These are phyloP conservation scores for Pascua sp. DNA, from an alignment of 1,284 basidiomycete genomes.

Conservation along the genomic window DNA sequence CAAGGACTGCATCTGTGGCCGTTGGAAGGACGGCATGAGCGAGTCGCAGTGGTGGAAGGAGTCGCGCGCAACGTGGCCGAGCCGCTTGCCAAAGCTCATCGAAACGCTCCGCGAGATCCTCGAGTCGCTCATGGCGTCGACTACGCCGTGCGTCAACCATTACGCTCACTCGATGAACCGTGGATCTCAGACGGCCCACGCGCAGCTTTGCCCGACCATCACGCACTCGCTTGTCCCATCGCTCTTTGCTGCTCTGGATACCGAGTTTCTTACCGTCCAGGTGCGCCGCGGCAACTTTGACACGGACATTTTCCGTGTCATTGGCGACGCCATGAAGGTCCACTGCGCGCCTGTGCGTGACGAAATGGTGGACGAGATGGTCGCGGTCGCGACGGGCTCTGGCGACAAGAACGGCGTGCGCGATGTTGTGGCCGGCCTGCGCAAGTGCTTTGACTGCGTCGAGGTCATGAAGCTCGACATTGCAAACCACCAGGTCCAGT, in stretches of 20 bases:
- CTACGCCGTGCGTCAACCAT: constrained; percentile 38
- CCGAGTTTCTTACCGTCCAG: constrained; percentile 71
- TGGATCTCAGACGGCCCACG: constrained; percentile 58
- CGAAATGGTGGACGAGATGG: constrained; percentile 76
- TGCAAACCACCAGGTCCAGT: constrained; percentile 89
- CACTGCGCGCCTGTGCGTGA: constrained; percentile 94
- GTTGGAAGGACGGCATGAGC: constrained; percentile 35
- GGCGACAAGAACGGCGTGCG: constrained; percentile 47
- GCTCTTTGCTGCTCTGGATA: constrained; percentile 53
- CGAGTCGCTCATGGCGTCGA: constrained; percentile 65
- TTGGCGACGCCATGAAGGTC: constrained; percentile 77
- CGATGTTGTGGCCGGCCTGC: constrained; percentile 70
- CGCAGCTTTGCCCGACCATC: constrained; percentile 59
- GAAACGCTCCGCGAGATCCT: constrained; percentile 75
- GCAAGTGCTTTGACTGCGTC: constrained; percentile 83
- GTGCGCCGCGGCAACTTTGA: constrained; percentile 74
- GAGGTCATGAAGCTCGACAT: constrained; percentile 96
- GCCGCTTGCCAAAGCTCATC: constrained; percentile 64
- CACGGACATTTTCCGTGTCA: constrained; percentile 69
- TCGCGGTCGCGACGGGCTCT: constrained; percentile 58
- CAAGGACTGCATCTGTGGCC: constrained; percentile 61
- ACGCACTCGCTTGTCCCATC: constrained; percentile 47
- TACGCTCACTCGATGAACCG: constrained; percentile 53
- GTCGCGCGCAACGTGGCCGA: constrained; percentile 59
- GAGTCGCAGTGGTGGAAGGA: constrained; percentile 50